These are phyloP conservation scores for Piromyces sp. DNA, from an alignment of 192 early-diverging fungal genomes.

Conservation along the genomic window DNA sequence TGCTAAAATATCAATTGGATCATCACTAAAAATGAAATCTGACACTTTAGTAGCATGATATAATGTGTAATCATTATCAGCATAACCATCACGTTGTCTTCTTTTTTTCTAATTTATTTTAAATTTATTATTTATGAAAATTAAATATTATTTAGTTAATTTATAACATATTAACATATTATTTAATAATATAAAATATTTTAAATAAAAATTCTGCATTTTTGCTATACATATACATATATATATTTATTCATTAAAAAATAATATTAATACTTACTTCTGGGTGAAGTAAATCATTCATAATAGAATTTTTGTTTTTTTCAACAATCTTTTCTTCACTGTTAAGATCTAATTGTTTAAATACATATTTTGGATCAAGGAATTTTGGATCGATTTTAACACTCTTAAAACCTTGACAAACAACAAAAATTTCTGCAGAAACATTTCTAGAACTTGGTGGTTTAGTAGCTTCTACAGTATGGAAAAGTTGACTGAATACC, in stretches of 20 bases:
- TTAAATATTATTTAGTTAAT: no score
- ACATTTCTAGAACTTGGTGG: slow-evolving; percentile 93
- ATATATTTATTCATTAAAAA: no score
- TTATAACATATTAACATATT: no score
- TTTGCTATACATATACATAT: no score
- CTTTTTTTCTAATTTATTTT: slow-evolving; percentile 40
- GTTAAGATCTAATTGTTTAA: slow-evolving; percentile 65
- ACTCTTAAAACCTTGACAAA: slow-evolving; percentile 75
- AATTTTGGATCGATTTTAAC: slow-evolving; percentile 88
- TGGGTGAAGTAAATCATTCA: slow-evolving; percentile 76
- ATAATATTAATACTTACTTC: slow-evolving; percentile 18
- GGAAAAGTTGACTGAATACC: slow-evolving; percentile 95
- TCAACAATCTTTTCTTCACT: slow-evolving; percentile 19
- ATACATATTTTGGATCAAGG: slow-evolving; percentile 83
- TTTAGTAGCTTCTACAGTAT: slow-evolving; percentile 93
- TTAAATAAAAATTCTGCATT: no score
- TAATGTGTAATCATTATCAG: slow-evolving; percentile 83
- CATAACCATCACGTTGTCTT: slow-evolving; percentile 89
- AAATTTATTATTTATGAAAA: no score
- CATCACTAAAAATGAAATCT: slow-evolving; percentile 62
- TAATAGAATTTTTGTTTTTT: slow-evolving; percentile 21
- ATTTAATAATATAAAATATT: no score
- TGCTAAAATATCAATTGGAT: slow-evolving; percentile 66
- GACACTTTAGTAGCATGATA: slow-evolving; percentile 52
- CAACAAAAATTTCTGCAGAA: slow-evolving; percentile 98